These are phyloP conservation scores for Boeremia lycopersici DNA, from an alignment of 2,329 filamentous ascomycete genomes.

Conservation along the genomic window DNA sequence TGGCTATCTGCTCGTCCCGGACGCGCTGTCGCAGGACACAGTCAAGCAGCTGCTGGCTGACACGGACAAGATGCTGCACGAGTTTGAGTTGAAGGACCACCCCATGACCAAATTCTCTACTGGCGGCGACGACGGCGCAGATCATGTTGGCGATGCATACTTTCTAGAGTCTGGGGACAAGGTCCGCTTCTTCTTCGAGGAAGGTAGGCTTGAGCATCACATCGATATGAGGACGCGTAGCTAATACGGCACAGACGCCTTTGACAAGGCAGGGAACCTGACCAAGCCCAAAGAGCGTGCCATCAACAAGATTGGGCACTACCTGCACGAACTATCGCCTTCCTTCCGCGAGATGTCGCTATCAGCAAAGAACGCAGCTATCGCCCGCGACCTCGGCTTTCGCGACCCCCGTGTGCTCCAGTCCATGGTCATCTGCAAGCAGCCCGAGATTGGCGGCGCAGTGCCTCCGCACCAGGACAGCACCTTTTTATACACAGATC, in stretches of 20 bases:
- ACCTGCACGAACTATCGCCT: constrained; percentile 55
- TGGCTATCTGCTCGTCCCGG: constrained; percentile 87
- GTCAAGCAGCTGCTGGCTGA: constrained; percentile 73
- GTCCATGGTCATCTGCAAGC: constrained; percentile 98
- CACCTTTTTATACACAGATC: constrained; percentile 88
- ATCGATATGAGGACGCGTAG: not conserved
- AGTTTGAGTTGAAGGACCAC: constrained; percentile 80
- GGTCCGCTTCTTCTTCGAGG: constrained; percentile 95
- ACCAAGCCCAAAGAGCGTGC: constrained; percentile 80
- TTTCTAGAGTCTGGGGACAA: constrained; percentile 91
- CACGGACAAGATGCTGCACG: constrained; percentile 73
- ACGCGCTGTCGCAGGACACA: constrained; percentile 71
- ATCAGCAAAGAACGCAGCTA: constrained; percentile 61
- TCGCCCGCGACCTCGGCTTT: constrained; percentile 76
- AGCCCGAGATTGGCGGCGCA: constrained; percentile 91
- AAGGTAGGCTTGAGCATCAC: constrained; percentile 52
- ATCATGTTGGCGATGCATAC: constrained; percentile 95
- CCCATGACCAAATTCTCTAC: constrained; percentile 95
- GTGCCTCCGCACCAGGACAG: constrained; percentile 92
- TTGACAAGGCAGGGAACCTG: constrained; percentile 68
- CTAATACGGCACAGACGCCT: constrained; percentile 66
- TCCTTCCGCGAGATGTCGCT: constrained; percentile 59
- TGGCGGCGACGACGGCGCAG: constrained; percentile 66
- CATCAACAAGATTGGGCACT: constrained; percentile 72
- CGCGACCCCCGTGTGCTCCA: constrained; percentile 78